Base-by-base conservation (phyloP, 495 filamentous ascomycete genomes). In the Aspergillus conjunctus region DNA sequence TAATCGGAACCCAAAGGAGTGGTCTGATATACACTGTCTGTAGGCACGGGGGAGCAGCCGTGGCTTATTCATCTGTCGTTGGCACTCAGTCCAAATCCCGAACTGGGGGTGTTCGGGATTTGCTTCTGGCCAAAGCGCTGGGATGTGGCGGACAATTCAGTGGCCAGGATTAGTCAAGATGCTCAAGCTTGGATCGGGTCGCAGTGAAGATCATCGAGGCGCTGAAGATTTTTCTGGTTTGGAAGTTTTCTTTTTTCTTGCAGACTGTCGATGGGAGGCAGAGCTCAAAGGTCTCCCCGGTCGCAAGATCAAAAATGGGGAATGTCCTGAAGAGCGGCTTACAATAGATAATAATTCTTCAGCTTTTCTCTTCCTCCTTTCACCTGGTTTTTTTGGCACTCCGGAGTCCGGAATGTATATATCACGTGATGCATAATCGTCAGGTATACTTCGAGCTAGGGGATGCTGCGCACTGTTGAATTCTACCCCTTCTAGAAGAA, bases 41-140 rank as follows among this genome's bases (percentile, higher is more conserved):
- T 55, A 48, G 46, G 41, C 41, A 31, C 31, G 20, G 32, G 21
- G 58, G 33, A 55, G 39, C 4, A 58, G 34, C n/a, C 17, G 21
- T 33, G 55, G 66, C 66, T 68, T 65, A 68, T 51, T 66, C 63
- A 69, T 60, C 67, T 59, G 60, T 59, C 37, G 52, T 37, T 37
- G 54, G 51, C 32, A 53, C 33, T 52, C 20, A 48, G 55, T 43
- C 21, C 66, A 68, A 68, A 68, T 65, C 66, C 66, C 66, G 66
- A 62, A 45, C 46, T 5, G 5, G 11, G 6, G 17, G 0, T 11
- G 31, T 50, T 56, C 66, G 66, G 66, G 66, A 65, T 68, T 68
- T 68, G 66, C 49, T 65, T 54, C 41, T 55, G 31, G 18, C 44
- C 20, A 48, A 21, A 49, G 14, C 44, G 31, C 37, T 10, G 30